Evolutionary conservation across 345 rosid species (phyloP).

Genomic region (Crucihimalaya himalaica): DNA sequence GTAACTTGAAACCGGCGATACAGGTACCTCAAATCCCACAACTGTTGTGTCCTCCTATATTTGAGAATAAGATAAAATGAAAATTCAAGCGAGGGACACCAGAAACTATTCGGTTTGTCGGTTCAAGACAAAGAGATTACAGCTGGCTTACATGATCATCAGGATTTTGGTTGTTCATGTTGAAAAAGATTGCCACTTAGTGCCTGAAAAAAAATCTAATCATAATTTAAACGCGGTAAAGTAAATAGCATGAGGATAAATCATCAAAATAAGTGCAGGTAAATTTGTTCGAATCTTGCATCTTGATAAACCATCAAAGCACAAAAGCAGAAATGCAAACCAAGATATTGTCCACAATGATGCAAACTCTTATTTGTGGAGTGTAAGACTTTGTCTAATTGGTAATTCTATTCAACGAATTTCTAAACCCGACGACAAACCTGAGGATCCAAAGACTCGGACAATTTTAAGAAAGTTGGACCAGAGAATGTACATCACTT

Average conservation of each 20-base stretch:
- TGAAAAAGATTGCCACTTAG: conserved; percentile 29
- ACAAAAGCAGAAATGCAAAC: background rate
- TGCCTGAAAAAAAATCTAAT: conserved; percentile 23
- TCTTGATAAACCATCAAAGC: background rate
- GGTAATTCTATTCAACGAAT: background rate
- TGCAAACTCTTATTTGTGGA: background rate
- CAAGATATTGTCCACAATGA: background rate
- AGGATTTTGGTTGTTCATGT: conserved; percentile 61
- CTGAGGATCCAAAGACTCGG: conserved; percentile 10
- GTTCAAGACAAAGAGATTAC: background rate
- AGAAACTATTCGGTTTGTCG: background rate
- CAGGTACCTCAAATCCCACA: conserved; percentile 83
- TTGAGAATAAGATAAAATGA: conserved; percentile 1
- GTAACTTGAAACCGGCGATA: conserved; percentile 93
- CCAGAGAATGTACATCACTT: conserved; percentile 19
- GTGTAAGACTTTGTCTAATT: background rate
- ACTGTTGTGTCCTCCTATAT: conserved; percentile 79
- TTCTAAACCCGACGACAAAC: background rate
- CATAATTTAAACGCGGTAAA: background rate
- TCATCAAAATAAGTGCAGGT: background rate
- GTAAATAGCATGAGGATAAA: background rate
- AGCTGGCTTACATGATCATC: conserved; percentile 56
- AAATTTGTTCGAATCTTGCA: background rate
- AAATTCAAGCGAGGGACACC: background rate
- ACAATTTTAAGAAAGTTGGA: background rate